Percentiles rank a stretch among this genome's conserved stretches.
These are phyloP conservation scores for Tephrocybe sp. DNA, from an alignment of 768 basidiomycete species.

Conservation along the genomic window DNA sequence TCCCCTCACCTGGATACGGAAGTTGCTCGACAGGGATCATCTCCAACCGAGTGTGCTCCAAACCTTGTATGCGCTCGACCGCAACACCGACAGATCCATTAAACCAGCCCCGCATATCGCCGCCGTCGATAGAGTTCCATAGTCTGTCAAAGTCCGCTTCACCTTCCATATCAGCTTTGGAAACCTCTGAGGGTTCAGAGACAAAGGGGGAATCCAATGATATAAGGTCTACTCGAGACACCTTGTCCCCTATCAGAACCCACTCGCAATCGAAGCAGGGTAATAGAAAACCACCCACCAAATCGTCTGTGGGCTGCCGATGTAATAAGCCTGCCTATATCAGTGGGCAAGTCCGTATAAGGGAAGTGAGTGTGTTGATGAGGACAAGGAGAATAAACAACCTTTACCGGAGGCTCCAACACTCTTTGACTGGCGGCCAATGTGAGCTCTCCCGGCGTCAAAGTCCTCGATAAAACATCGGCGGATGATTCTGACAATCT, in stretches of 20 bases:
- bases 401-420: conserved; percentile 26
- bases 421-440: conserved; percentile 34
- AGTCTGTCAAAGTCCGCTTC: conserved; percentile 46
- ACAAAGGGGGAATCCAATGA: conserved; percentile 72
- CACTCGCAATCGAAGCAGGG: background rate
- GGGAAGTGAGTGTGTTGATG: background rate
- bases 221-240: conserved; percentile 56
- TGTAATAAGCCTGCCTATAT: conserved; percentile 1
- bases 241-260: conserved; percentile 17
- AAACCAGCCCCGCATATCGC: conserved; percentile 67
- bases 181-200: conserved; percentile 35
- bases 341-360: background rate
- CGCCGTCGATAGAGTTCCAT: conserved; percentile 54
- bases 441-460: conserved; percentile 45
- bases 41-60: conserved; percentile 39
- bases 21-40: conserved; percentile 52
- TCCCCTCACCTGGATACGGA: conserved; percentile 60
- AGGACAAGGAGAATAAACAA: conserved; percentile 9
- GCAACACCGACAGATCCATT: conserved; percentile 52
- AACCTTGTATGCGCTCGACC: conserved; percentile 49
- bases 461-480: conserved; percentile 22
- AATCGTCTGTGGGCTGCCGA: conserved; percentile 14
- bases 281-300: conserved; percentile 14
- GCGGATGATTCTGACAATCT: conserved; percentile 26
- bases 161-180: conserved; percentile 3